Percentiles rank a stretch among this genome's conserved stretches.
Evolutionary conservation across 225 moss, liverwort and hornwort species (phyloP).

Genomic region (Marchantia paleacea): DNA sequence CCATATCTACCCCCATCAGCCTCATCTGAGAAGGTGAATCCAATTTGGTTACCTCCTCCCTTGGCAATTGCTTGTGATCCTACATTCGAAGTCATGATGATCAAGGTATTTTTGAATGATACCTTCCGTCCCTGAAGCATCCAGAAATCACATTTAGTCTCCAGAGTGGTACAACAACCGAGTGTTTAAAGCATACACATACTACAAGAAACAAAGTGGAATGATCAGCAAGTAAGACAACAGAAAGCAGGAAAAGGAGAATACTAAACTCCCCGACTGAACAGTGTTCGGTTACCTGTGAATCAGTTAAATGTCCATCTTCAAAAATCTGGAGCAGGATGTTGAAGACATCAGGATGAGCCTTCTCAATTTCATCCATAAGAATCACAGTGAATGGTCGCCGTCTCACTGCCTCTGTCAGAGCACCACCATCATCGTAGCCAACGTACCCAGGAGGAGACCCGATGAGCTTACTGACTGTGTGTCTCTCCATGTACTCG

Average conservation of each 20-base stretch:
- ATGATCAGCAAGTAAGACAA: not conserved
- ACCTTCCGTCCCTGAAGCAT: conserved; percentile 60
- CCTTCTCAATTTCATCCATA: conserved; percentile 96
- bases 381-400: conserved; percentile 88
- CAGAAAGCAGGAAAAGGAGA: not conserved
- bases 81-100: conserved; percentile 92
- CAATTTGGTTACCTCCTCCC: conserved; percentile 85
- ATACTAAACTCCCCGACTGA: not conserved
- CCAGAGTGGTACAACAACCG: not conserved
- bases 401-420: conserved; percentile 88
- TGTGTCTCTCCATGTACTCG: conserved; percentile 97
- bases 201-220: not conserved
- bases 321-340: conserved; percentile 91
- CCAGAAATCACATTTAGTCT: not conserved
- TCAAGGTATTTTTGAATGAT: conserved; percentile 85
- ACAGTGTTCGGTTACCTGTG: conserved; percentile 35
- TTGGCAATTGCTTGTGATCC: conserved; percentile 84
- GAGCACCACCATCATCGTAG: conserved; percentile 88
- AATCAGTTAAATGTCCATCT: conserved; percentile 88
- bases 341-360: conserved; percentile 94
- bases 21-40: conserved; percentile 77
- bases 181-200: not conserved
- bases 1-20: conserved; percentile 84
- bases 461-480: conserved; percentile 89
- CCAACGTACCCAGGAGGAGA: conserved; percentile 96